A percentile compares a stretch with the other conserved stretches of the same genome.
Evolutionary conservation across 176 grass and related monocot species (phyloP).

Genomic region (Stipa capillata): DNA sequence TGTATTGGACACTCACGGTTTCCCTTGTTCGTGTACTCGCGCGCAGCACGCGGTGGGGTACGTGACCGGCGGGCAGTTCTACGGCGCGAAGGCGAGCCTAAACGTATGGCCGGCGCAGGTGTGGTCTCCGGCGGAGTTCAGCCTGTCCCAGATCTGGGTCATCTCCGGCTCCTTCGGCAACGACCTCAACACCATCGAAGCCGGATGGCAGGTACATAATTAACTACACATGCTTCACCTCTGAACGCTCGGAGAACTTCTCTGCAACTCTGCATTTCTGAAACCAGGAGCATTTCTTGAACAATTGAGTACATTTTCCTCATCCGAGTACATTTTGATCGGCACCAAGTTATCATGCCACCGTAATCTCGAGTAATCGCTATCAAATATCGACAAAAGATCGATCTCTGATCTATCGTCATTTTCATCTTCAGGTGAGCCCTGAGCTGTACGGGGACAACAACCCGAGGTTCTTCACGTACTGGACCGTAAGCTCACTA

Average conservation of each 20-base stretch:
- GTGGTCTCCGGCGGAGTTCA: constrained; percentile 73
- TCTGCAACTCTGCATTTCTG: neutral
- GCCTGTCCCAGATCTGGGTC: constrained; percentile 93
- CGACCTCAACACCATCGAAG: constrained; percentile 99
- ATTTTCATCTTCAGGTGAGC: constrained; percentile 50
- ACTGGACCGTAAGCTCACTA: constrained; percentile 70
- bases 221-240: neutral
- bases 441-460: constrained; percentile 82
- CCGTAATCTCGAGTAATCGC: neutral
- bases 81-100: constrained; percentile 81
- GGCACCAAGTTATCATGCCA: neutral
- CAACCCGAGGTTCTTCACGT: constrained; percentile 85
- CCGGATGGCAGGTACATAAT: constrained; percentile 76
- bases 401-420: neutral
- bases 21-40: no score
- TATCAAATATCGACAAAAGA: neutral
- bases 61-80: constrained; percentile 63
- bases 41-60: constrained; percentile 97
- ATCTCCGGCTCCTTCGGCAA: constrained; percentile 85
- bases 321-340: neutral
- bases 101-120: constrained; percentile 91
- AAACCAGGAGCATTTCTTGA: no score
- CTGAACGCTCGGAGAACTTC: no score
- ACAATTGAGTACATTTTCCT: no score
- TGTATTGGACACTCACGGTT: no score